A percentile compares a stretch with the other conserved stretches of the same genome.
Conservation (phyloP, 202 grass and related monocot genomes). For the Cymbopogon flexuosus region DNA sequence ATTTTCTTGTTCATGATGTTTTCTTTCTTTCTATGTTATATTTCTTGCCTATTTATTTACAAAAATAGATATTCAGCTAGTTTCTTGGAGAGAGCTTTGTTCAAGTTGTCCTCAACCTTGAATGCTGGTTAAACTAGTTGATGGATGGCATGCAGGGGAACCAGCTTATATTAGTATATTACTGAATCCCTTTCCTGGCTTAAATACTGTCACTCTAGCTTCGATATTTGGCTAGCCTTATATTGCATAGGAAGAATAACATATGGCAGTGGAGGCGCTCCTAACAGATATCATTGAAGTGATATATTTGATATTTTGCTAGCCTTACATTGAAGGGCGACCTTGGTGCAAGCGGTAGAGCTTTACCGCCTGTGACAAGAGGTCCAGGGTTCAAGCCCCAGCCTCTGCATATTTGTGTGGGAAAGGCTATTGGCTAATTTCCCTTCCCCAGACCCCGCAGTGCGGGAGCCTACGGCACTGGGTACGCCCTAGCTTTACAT, state of each 20-base stretch:
- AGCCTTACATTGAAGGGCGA: neutral
- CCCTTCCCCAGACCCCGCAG: too few relatives aligned
- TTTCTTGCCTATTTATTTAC: neutral
- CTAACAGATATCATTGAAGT: too few relatives aligned
- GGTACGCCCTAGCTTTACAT: neutral
- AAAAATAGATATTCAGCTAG: neutral
- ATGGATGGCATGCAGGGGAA: neutral
- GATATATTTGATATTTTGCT: too few relatives aligned
- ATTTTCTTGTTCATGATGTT: neutral
- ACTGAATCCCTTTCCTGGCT: neutral
- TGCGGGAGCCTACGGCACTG: too few relatives aligned
- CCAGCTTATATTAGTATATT: neutral
- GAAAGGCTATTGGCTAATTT: too few relatives aligned
- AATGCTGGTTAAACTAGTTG: neutral
- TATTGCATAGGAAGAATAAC: too few relatives aligned
- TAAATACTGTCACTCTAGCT: neutral
- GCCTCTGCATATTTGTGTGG: too few relatives aligned
- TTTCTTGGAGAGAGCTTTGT: neutral
- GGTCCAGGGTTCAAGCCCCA: too few relatives aligned
- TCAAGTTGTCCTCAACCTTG: neutral
- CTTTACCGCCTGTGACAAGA: too few relatives aligned
- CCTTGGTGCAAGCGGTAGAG: too few relatives aligned
- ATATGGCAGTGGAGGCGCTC: too few relatives aligned
- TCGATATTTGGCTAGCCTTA: neutral
- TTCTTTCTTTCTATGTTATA: slow-evolving; percentile 4